Evolutionary conservation across 1,139 yeast species (phyloP).

Genomic region (Candida anutae): DNA sequence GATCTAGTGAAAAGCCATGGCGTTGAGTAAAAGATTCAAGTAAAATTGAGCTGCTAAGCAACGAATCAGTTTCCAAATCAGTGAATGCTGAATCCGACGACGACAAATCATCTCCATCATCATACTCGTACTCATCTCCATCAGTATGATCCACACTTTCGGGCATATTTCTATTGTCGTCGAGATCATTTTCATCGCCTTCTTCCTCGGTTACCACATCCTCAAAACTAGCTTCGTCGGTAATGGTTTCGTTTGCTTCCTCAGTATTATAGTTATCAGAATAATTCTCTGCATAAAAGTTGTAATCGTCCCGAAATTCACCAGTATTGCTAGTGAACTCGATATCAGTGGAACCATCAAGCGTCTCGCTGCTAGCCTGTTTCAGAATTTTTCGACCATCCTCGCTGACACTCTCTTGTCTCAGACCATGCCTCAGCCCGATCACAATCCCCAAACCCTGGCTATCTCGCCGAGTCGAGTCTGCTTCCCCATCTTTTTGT

Average conservation of each 20-base stretch:
- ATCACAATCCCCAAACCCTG: background rate
- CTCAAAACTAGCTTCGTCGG: background rate
- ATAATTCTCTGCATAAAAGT: background rate
- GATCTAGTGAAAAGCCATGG: conserved; percentile 3
- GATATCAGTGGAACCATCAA: conserved; percentile 7
- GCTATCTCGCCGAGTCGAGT: background rate
- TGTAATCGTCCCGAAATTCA: background rate
- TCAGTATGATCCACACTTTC: too few species aligned
- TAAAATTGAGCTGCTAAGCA: conserved; percentile 25
- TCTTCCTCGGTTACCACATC: background rate
- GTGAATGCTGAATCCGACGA: conserved; percentile 39
- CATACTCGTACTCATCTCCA: conserved; percentile 7
- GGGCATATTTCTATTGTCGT: conserved; percentile 4
- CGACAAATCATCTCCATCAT: conserved; percentile 17
- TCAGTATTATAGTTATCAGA: too few species aligned
- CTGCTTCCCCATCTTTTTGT: background rate
- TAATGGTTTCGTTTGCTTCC: too few species aligned
- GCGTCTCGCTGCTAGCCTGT: conserved; percentile 5
- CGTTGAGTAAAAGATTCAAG: conserved; percentile 16
- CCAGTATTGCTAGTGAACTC: background rate
- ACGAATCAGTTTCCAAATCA: conserved; percentile 35
- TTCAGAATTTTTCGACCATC: conserved; percentile 1
- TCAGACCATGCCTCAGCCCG: conserved; percentile 5
- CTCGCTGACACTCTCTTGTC: too few species aligned
- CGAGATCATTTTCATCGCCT: conserved; percentile 4